A percentile compares a stretch with the other conserved stretches of the same genome.
These are phyloP conservation scores for Moringa oleifera DNA, from an alignment of 345 rosid species.

Conservation along the genomic window DNA sequence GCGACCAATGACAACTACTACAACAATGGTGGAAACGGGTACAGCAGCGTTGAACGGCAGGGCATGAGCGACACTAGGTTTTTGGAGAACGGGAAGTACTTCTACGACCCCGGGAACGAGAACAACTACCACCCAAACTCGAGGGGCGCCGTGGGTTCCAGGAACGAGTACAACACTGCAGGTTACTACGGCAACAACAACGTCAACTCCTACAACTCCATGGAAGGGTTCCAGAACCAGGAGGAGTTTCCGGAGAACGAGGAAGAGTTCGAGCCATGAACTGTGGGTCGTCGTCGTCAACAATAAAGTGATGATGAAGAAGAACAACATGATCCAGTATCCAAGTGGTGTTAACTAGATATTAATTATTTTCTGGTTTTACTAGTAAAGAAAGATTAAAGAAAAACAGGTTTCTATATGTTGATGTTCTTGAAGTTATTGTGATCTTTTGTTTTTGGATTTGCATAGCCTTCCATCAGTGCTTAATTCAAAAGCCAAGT, in stretches of 20 bases:
- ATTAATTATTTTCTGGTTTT: too few relatives aligned
- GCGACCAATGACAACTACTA: slow-evolving; percentile 13
- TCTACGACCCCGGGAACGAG: slow-evolving; percentile 22
- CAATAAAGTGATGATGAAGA: too few relatives aligned
- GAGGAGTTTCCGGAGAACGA: background rate
- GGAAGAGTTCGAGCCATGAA: background rate
- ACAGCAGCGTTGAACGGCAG: slow-evolving; percentile 28
- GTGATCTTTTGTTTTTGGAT: too few relatives aligned
- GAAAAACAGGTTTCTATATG: too few relatives aligned
- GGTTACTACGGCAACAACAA: background rate
- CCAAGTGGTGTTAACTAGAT: too few relatives aligned
- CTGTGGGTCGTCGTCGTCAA: background rate
- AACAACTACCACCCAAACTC: slow-evolving; percentile 16
- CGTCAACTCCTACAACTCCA: background rate
- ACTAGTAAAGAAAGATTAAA: too few relatives aligned
- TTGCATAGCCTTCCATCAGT: too few relatives aligned
- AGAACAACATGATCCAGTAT: too few relatives aligned
- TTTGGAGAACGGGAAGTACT: slow-evolving; percentile 39
- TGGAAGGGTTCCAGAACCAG: background rate
- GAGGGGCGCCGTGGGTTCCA: too few relatives aligned
- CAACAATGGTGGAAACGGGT: slow-evolving; percentile 27
- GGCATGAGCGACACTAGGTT: slow-evolving; percentile 46
- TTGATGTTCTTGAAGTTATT: too few relatives aligned
- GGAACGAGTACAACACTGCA: background rate
- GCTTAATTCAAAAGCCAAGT: too few relatives aligned